These are phyloP conservation scores for Phytophthora pini DNA, from an alignment of 352 stramenopile genomes.

Conservation along the genomic window DNA sequence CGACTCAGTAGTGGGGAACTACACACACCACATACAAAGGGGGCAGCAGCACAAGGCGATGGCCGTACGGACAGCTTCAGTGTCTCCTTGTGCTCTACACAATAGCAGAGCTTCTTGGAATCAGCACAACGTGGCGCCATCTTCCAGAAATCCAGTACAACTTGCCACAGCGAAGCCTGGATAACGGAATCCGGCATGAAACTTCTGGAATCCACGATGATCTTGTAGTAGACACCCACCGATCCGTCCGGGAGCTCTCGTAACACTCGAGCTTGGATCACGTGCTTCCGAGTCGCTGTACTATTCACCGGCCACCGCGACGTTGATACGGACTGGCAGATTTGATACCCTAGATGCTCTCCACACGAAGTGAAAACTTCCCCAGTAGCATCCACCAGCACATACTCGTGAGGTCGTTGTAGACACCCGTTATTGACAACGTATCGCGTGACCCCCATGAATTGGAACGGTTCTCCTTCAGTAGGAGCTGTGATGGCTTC, in stretches of 20 bases:
- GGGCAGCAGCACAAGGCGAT: background rate
- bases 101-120: conserved; percentile 29
- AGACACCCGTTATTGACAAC: conserved; percentile 7
- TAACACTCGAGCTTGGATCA: conserved; percentile 26
- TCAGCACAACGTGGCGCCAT: conserved; percentile 19
- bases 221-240: conserved; percentile 25
- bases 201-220: conserved; percentile 25
- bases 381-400: conserved; percentile 15
- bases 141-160: conserved; percentile 19
- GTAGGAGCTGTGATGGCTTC: conserved; percentile 8
- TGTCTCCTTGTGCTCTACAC: conserved; percentile 10
- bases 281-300: conserved; percentile 3
- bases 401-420: conserved; percentile 23
- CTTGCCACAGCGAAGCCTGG: conserved; percentile 13
- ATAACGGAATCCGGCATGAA: conserved; percentile 18
- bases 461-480: conserved; percentile 15
- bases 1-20: background rate
- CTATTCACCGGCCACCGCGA: conserved; percentile 13
- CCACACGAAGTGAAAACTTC: conserved; percentile 22
- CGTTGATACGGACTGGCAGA: conserved; percentile 19
- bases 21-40: conserved; percentile 21
- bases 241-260: conserved; percentile 20
- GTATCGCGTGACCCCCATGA: conserved; percentile 21
- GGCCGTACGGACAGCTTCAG: conserved; percentile 8
- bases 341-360: conserved; percentile 27